These are phyloP conservation scores for Sphaerulina vaccinii DNA, from an alignment of 2,329 filamentous ascomycete species.

Conservation along the genomic window DNA sequence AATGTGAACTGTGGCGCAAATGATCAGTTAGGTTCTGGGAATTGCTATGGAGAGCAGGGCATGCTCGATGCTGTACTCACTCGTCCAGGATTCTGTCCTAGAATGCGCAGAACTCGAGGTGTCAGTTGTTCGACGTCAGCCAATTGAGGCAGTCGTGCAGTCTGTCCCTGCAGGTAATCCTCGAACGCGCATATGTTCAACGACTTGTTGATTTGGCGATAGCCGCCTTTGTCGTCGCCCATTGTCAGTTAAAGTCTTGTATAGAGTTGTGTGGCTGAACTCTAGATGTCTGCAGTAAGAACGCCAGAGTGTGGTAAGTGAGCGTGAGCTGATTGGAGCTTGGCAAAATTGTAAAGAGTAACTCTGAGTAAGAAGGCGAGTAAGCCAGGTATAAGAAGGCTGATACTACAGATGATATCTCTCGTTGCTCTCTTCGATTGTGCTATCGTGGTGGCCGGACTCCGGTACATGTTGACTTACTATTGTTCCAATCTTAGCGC, in stretches of 20 bases:
- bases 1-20: conserved; percentile 34
- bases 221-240: conserved; percentile 26
- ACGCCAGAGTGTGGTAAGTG: background rate
- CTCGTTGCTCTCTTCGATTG: too few species aligned
- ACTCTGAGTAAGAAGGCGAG: background rate
- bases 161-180: conserved; percentile 28
- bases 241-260: too few species aligned
- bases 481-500: too few species aligned
- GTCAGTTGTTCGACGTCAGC: conserved; percentile 26
- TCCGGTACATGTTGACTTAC: too few species aligned
- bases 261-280: too few species aligned
- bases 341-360: background rate
- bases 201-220: conserved; percentile 30
- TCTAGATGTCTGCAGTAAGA: too few species aligned
- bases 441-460: too few species aligned
- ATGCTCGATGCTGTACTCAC: too few species aligned
- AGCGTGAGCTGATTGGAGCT: too few species aligned
- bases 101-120: conserved; percentile 25
- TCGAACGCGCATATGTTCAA: conserved; percentile 26
- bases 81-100: conserved; percentile 31
- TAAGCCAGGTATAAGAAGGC: background rate
- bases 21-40: too few species aligned
- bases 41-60: too few species aligned
- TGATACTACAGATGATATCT: background rate
- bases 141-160: conserved; percentile 20